Evolutionary conservation across 805 yeast genomes (phyloP).

Genomic region (Helenozyma rhizophorensis): DNA sequence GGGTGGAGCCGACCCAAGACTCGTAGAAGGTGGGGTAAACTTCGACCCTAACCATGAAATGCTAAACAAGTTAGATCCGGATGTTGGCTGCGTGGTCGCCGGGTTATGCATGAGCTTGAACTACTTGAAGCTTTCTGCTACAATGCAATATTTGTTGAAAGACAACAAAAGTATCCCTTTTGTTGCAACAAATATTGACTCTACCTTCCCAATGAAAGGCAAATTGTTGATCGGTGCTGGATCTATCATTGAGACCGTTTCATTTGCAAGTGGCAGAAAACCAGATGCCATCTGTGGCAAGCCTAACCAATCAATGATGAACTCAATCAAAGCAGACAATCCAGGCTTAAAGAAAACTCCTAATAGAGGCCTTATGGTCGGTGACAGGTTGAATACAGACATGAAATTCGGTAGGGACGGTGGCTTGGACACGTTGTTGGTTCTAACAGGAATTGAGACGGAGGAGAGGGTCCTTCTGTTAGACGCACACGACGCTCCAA

Average conservation of each 20-base stretch:
- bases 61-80: constrained; percentile 56
- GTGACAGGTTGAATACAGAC: constrained; percentile 93
- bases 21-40: constrained; percentile 40
- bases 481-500: constrained; percentile 48
- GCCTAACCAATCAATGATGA: constrained; percentile 87
- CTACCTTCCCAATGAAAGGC: constrained; percentile 90
- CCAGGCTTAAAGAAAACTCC: constrained; percentile 45
- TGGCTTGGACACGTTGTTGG: constrained; percentile 81
- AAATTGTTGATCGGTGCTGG: constrained; percentile 93
- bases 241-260: constrained; percentile 73
- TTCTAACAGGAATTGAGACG: constrained; percentile 86
- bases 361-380: constrained; percentile 78
- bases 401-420: constrained; percentile 88
- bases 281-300: constrained; percentile 89
- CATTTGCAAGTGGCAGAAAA: constrained; percentile 69
- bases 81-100: constrained; percentile 84
- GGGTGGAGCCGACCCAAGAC: constrained; percentile 77
- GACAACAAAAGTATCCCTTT: constrained; percentile 57
- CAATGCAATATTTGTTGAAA: constrained; percentile 73
- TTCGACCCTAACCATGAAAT: constrained; percentile 56
- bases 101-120: constrained; percentile 78
- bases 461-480: constrained; percentile 52
- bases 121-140: constrained; percentile 75
- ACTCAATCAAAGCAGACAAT: constrained; percentile 70
- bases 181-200: constrained; percentile 91